Conservation (phyloP, 2,329 filamentous ascomycete genomes). For the Cercospora berteroae region DNA sequence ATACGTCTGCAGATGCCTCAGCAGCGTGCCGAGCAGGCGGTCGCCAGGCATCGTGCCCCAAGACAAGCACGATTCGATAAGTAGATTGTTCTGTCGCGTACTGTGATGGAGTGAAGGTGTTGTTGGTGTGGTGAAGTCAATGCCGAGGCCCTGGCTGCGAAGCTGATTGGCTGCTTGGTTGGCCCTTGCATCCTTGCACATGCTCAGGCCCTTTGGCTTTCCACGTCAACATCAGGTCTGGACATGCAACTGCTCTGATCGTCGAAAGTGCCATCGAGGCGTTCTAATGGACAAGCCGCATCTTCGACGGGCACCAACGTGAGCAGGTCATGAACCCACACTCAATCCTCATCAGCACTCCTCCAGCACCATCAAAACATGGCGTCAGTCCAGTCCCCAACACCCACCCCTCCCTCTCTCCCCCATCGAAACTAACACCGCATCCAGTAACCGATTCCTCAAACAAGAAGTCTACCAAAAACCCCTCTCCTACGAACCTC, state of each 20-base stretch:
- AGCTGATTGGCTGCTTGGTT: conserved; percentile 5
- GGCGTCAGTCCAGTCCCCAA: background rate
- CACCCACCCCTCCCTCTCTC: background rate
- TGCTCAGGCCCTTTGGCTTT: background rate
- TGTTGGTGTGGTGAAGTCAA: conserved; percentile 2
- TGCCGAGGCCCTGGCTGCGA: conserved; percentile 1
- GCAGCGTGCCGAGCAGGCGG: conserved; percentile 63
- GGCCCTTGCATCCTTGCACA: conserved; percentile 1
- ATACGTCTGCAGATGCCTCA: conserved; percentile 61
- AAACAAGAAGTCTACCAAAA: conserved; percentile 47
- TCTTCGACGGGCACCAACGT: background rate
- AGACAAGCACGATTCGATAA: background rate
- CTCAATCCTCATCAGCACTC: background rate
- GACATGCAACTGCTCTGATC: background rate
- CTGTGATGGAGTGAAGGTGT: background rate
- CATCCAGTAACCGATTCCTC: conserved; percentile 41
- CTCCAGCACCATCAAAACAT: conserved; percentile 2
- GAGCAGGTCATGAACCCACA: background rate
- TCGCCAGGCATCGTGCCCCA: conserved; percentile 60
- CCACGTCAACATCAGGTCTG: background rate
- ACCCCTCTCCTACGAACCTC: conserved; percentile 62
- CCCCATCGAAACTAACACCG: background rate
- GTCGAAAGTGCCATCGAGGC: background rate
- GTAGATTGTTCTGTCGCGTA: background rate
- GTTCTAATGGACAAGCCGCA: background rate